Evolutionary conservation across 495 filamentous ascomycete species (phyloP).

Genomic region (Cercophora sp.): DNA sequence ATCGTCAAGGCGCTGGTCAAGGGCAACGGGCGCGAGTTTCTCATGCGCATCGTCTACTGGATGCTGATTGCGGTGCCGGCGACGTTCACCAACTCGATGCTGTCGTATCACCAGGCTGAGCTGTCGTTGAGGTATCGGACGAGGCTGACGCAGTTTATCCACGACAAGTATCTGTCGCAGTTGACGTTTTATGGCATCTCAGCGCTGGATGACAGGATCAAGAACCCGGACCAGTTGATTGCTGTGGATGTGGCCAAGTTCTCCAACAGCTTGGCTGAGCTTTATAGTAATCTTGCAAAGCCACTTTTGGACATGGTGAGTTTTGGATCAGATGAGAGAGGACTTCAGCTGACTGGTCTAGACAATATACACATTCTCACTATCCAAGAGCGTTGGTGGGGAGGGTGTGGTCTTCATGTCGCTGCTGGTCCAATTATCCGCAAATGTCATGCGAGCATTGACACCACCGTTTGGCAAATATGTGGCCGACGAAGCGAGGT

Average conservation of each 20-base stretch:
- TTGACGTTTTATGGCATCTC: constrained; percentile 98
- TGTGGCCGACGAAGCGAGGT: constrained; percentile 88
- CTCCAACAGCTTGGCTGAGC: constrained; percentile 87
- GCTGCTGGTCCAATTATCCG: constrained; percentile 85
- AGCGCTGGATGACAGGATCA: constrained; percentile 93
- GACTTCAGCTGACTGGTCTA: constrained; percentile 23
- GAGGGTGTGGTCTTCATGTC: constrained; percentile 95
- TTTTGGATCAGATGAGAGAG: neutral
- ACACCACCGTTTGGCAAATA: constrained; percentile 99
- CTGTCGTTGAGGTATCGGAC: constrained; percentile 89
- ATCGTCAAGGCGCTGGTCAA: constrained; percentile 87
- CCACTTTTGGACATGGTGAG: constrained; percentile 83
- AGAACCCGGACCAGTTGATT: constrained; percentile 97
- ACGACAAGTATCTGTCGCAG: constrained; percentile 86
- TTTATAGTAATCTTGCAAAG: constrained; percentile 97
- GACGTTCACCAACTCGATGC: constrained; percentile 98
- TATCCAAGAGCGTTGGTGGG: constrained; percentile 88
- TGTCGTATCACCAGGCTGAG: constrained; percentile 97
- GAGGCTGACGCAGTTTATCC: constrained; percentile 85
- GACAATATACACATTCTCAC: constrained; percentile 86
- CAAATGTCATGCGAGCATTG: constrained; percentile 86
- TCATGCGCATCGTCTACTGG: constrained; percentile 92
- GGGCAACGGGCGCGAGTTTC: constrained; percentile 86
- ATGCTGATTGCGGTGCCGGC: constrained; percentile 97
- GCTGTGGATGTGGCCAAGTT: constrained; percentile 95